Conservation (phyloP, 2,329 filamentous ascomycete genomes). For the Trichoderma sp. region DNA sequence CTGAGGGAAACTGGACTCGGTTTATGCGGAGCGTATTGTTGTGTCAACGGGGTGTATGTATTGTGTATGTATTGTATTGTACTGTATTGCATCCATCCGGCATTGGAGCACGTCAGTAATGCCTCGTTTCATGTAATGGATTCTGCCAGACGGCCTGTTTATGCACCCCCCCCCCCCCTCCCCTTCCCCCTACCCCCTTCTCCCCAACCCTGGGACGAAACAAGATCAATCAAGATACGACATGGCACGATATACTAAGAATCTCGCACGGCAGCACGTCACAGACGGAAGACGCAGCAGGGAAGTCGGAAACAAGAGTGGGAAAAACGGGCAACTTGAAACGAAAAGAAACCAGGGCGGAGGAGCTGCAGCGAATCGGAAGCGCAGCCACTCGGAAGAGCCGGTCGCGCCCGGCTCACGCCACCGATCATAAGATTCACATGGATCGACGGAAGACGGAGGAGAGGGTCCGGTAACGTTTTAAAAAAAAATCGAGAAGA, state of each 20-base stretch:
- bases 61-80: too few relatives aligned
- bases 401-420: conserved; percentile 15
- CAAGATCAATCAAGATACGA: neutral
- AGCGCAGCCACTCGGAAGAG: conserved; percentile 2
- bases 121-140: neutral
- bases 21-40: neutral
- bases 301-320: neutral
- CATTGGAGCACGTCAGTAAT: neutral
- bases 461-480: neutral
- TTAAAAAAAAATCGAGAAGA: neutral
- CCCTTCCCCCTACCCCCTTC: neutral
- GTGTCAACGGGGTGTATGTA: neutral
- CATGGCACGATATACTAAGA: neutral
- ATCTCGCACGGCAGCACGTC: neutral
- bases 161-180: neutral
- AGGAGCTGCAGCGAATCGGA: conserved; percentile 3
- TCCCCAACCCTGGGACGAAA: neutral
- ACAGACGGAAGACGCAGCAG: neutral
- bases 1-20: neutral
- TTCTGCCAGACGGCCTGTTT: neutral
- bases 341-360: neutral
- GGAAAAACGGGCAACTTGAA: neutral
- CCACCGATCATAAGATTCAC: conserved; percentile 16
- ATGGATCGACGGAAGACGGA: conserved; percentile 4
- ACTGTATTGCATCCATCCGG: neutral